phyloP scores from a whole-genome alignment of 331 rosid genomes.

The Malus hybrid region DNA sequence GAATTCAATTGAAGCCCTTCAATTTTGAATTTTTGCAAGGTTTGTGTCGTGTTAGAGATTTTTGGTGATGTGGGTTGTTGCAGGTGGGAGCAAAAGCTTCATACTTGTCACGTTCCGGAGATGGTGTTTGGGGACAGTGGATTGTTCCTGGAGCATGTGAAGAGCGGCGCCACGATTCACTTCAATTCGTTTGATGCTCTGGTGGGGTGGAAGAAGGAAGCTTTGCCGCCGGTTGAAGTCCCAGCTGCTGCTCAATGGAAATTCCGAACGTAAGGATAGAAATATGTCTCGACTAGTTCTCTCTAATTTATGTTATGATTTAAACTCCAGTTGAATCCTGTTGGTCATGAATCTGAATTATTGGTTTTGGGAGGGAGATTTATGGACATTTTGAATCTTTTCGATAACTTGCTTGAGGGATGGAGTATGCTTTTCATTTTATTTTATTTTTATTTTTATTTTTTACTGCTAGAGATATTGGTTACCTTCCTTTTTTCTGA shows the following conservation, averaged over 20 bases:
- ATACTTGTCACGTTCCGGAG: conserved; percentile 84
- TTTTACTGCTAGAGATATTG: neutral
- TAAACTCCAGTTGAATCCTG: neutral
- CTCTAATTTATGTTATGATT: neutral
- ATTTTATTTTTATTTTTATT: no score
- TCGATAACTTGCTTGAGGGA: neutral
- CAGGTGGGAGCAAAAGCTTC: conserved; percentile 89
- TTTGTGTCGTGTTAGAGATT: neutral
- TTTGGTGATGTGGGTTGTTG: conserved; percentile 16
- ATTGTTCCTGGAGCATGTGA: conserved; percentile 56
- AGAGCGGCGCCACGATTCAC: conserved; percentile 61
- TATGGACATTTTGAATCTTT: neutral
- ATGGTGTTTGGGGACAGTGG: conserved; percentile 89
- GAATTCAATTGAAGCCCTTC: neutral
- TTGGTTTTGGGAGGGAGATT: neutral
- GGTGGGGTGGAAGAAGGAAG: conserved; percentile 89
- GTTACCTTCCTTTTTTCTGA: conserved; percentile 16
- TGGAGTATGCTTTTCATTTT: neutral
- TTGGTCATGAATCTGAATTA: neutral
- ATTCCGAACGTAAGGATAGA: conserved; percentile 49
- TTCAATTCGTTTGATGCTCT: conserved; percentile 94
- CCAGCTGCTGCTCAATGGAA: conserved; percentile 99
- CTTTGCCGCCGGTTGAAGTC: conserved; percentile 91
- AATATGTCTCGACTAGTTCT: neutral
- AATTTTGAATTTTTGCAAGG: neutral